These are phyloP conservation scores for Lolium perenne DNA, from an alignment of 176 grass and related monocot species.

Conservation along the genomic window DNA sequence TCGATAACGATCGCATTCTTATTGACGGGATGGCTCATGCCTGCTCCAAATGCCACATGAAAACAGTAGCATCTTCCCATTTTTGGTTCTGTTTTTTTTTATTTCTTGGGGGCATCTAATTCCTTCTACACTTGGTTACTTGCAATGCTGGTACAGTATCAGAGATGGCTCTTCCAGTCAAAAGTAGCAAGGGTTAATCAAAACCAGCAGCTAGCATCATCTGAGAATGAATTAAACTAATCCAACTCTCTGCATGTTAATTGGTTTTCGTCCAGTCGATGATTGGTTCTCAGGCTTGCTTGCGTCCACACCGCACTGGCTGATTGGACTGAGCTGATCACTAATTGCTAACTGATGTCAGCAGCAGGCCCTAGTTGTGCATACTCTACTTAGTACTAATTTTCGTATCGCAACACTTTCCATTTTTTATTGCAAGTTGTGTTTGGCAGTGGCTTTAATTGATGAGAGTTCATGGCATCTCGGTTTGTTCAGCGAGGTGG, in stretches of 20 bases:
- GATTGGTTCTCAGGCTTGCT: constrained; percentile 38
- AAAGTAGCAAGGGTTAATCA: constrained; percentile 28
- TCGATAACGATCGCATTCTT: not conserved
- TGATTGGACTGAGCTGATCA: constrained; percentile 48
- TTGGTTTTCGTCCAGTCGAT: not conserved
- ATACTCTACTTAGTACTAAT: not conserved
- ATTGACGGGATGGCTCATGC: constrained; percentile 19
- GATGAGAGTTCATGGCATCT: constrained; percentile 46
- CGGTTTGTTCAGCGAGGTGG: constrained; percentile 10
- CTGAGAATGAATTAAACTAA: constrained; percentile 7
- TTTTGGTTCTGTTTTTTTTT: not conserved
- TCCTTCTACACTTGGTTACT: constrained; percentile 31
- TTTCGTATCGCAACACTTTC: constrained; percentile 10
- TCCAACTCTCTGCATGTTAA: not conserved
- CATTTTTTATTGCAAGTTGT: constrained; percentile 40
- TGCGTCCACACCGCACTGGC: constrained; percentile 33
- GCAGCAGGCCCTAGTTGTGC: constrained; percentile 27
- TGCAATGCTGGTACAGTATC: not conserved
- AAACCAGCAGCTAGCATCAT: constrained; percentile 22
- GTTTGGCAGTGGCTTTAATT: not conserved
- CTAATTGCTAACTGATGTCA: constrained; percentile 52
- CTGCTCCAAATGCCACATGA: constrained; percentile 37
- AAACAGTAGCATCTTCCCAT: constrained; percentile 9
- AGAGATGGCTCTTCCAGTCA: constrained; percentile 42
- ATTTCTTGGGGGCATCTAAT: constrained; percentile 12